Base-by-base conservation (phyloP, 2,329 filamentous ascomycete species). In the Ophiostoma angusticollis region DNA sequence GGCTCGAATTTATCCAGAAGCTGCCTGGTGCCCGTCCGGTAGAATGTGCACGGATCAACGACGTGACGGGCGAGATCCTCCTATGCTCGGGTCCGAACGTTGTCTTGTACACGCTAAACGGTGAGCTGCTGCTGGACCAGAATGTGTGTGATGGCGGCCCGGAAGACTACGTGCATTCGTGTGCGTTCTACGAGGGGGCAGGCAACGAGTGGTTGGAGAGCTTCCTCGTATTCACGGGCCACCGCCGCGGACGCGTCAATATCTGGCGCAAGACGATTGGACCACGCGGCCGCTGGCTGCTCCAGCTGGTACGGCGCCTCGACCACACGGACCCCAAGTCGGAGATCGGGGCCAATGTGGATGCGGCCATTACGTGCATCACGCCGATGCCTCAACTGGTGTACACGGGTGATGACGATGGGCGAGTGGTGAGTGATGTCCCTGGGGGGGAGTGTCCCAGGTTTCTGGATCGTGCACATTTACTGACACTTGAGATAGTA, bases 361-460 rank as follows among this genome's bases (percentile, higher is more conserved):
- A 73, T 32, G 78, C 80, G 2, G 78, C 80, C 0, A 87, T 96
- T 44, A 93, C 83, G 27, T 93, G 83, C 54, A 82, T 98, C 37
- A 68, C 83, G 41, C 82, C 89, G 3, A 82, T 87, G 70, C 76
- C 84, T 38, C 78, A 80, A 46, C 72, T 80, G 45, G 78, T 96
- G 9, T 96, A 95, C 59, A 94, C 87, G 0, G 91, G 89, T 3
- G 91, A 96, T 62, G 91, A 96, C 47, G 81, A 86, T 47, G 91
- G 91, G 22, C 72, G 79, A 65, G 89, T 98, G 59, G 84, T 91
- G 55, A 73, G 78, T 74, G 23, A 5, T 42, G 13, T 16, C n/a
- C n/a, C n/a, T n/a, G n/a, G n/a, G n/a, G n/a, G n/a, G n/a, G n/a
- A n/a, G n/a, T n/a, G n/a, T n/a, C n/a, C n/a, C n/a, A n/a, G n/a